phyloP scores from a whole-genome alignment of 164 flowering plant species.

The Brasenia schreberi region DNA sequence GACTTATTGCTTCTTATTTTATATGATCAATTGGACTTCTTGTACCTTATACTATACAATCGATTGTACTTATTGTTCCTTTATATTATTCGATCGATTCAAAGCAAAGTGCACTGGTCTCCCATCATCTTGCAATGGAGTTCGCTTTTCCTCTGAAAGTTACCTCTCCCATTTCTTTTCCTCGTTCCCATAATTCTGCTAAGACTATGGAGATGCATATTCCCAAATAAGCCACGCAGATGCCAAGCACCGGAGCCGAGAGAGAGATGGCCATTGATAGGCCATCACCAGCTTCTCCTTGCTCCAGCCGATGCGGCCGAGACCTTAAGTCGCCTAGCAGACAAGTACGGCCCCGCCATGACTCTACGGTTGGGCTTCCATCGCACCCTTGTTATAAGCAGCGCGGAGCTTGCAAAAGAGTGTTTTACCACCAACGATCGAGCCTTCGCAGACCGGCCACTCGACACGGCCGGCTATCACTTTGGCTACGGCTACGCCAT shows the following conservation, averaged over 20 bases:
- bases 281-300: slow-evolving; percentile 9
- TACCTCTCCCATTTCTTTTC: too few relatives aligned
- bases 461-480: not conserved
- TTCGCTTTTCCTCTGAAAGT: too few relatives aligned
- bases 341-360: slow-evolving; percentile 11
- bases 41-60: too few relatives aligned
- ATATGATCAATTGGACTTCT: too few relatives aligned
- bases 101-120: too few relatives aligned
- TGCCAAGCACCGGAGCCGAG: slow-evolving; percentile 6
- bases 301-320: not conserved
- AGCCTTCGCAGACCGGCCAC: slow-evolving; percentile 6
- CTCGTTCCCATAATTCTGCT: too few relatives aligned
- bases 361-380: slow-evolving; percentile 8
- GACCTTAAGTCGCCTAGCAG: slow-evolving; percentile 7
- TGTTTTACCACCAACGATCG: slow-evolving; percentile 4
- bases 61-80: too few relatives aligned
- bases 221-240: too few relatives aligned
- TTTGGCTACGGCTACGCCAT: slow-evolving; percentile 6
- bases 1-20: too few relatives aligned
- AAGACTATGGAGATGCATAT: too few relatives aligned
- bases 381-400: slow-evolving; percentile 8
- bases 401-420: slow-evolving; percentile 6
- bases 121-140: too few relatives aligned
- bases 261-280: slow-evolving; percentile 12
- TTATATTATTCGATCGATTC: too few relatives aligned